Evolutionary conservation across 2,329 filamentous ascomycete genomes (phyloP), one percentile per base, ranked within the genome.

Genomic region (Fusarium drepaniforme): DNA sequence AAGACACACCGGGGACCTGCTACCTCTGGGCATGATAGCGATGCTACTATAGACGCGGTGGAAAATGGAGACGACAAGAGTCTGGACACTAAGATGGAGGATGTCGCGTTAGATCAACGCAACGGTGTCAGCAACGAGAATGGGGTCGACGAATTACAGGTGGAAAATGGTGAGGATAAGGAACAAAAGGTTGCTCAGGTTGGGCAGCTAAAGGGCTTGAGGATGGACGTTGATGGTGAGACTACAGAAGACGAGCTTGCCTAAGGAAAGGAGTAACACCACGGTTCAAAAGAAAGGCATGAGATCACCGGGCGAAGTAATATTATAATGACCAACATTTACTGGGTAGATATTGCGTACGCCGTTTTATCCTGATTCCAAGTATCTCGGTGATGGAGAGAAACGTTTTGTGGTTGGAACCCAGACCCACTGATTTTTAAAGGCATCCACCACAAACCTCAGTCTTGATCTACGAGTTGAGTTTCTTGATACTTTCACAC

Each of bases 391-490:
- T 33, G 28, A 56, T 4, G 51, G 51, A 35, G 51, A 56, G 51
- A 21, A 56, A 35, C 12, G 12, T 33, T 30, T 56, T 56, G 51
- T 56, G 51, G 28, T 56, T 35, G 28, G 51, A 56, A 56, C 51
- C 30, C 18, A 28, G 73, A 75, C 73, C 73, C 73, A 75, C 73
- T 68, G 73, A 75, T 66, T 65, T 75, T 73, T 74, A 66, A 59
- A 66, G 63, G 44, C 69, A 63, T 57, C 73, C 74, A 67, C 73
- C 49, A 62, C 64, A 68, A 70, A 60, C 65, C 28, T 63, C 61
- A 42, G 23, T 11, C 57, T 60, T 59, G 37, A 18, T 40, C 57
- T n/a, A 44, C 28, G 37, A 30, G 40, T 42, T 44, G 40, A 66
- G 68, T 46, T 66, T 53, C 71, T 65, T 57, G 59, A 62, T 23